Evolutionary conservation across 805 yeast genomes (phyloP).

Genomic region (Zygotorulaspora sp.): DNA sequence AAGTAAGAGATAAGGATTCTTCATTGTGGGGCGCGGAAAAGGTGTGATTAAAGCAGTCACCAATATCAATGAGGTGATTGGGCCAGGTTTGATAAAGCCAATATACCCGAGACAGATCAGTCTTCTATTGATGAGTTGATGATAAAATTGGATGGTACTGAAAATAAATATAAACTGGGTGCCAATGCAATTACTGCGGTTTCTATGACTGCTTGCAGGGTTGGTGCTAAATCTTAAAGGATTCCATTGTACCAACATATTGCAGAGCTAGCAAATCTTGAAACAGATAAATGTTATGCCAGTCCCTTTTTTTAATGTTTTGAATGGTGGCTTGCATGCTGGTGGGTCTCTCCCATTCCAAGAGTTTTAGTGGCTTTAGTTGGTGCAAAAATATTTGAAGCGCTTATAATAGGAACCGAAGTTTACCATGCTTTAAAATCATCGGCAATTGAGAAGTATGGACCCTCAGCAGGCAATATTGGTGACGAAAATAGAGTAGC

Average conservation of each 20-base stretch:
- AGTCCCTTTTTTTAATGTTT: constrained; percentile 92
- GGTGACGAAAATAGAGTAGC: constrained; percentile 99
- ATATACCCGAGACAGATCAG: constrained; percentile 75
- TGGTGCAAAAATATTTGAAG: constrained; percentile 76
- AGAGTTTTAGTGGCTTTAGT: constrained; percentile 93
- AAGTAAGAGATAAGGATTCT: constrained; percentile 90
- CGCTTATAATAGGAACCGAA: constrained; percentile 85
- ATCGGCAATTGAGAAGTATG: constrained; percentile 79
- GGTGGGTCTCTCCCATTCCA: constrained; percentile 95
- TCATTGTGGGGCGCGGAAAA: constrained; percentile 91
- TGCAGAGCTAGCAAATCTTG: constrained; percentile 52
- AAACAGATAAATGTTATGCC: constrained; percentile 84
- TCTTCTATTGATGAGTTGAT: constrained; percentile 73
- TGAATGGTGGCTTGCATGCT: constrained; percentile 96
- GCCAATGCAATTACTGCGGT: constrained; percentile 95
- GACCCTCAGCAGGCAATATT: constrained; percentile 91
- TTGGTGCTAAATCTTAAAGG: constrained; percentile 85
- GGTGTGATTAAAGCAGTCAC: constrained; percentile 91
- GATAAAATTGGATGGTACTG: constrained; percentile 78
- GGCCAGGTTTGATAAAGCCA: constrained; percentile 76
- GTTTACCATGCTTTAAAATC: constrained; percentile 88
- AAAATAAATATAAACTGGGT: constrained; percentile 87
- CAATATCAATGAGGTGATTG: constrained; percentile 83
- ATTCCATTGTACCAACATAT: constrained; percentile 84
- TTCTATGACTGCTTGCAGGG: constrained; percentile 85